Evolutionary conservation across 2,329 filamentous ascomycete genomes (phyloP).

Genomic region (Ceratocystis smalleyi): DNA sequence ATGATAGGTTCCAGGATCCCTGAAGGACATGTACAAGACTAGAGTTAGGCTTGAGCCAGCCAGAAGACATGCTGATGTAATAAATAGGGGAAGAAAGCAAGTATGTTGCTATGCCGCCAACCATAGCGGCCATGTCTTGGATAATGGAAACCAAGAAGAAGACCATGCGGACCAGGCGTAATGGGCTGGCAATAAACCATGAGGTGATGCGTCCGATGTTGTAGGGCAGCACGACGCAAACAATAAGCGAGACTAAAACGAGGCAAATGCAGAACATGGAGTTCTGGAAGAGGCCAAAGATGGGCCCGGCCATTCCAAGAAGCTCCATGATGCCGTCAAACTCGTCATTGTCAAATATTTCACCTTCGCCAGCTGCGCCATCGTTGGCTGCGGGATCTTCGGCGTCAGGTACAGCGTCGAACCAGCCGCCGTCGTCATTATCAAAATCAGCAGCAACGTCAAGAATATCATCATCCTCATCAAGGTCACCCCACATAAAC

Average conservation of each 20-base stretch:
- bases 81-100: slow-evolving; percentile 11
- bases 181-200: slow-evolving; percentile 62
- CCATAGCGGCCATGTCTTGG: slow-evolving; percentile 57
- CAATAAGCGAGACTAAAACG: slow-evolving; percentile 70
- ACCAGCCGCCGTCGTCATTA: slow-evolving; percentile 34
- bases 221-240: slow-evolving; percentile 82
- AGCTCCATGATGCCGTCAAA: slow-evolving; percentile 92
- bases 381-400: not conserved
- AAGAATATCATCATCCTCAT: slow-evolving; percentile 40
- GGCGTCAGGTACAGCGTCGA: slow-evolving; percentile 16
- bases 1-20: not conserved
- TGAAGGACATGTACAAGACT: slow-evolving; percentile 17
- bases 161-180: slow-evolving; percentile 56
- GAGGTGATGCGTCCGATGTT: slow-evolving; percentile 76
- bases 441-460: slow-evolving; percentile 26
- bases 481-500: slow-evolving; percentile 47
- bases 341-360: slow-evolving; percentile 62
- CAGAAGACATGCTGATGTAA: slow-evolving; percentile 10
- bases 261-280: slow-evolving; percentile 85
- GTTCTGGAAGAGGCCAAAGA: slow-evolving; percentile 83
- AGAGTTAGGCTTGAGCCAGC: slow-evolving; percentile 17
- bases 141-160: slow-evolving; percentile 63
- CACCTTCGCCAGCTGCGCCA: slow-evolving; percentile 31
- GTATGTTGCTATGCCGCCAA: slow-evolving; percentile 34
- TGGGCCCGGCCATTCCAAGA: slow-evolving; percentile 86